Evolutionary conservation across 2,329 filamentous ascomycete species (phyloP), one percentile per base, ranked within the genome.

Genomic region (Colletotrichum truncatum): DNA sequence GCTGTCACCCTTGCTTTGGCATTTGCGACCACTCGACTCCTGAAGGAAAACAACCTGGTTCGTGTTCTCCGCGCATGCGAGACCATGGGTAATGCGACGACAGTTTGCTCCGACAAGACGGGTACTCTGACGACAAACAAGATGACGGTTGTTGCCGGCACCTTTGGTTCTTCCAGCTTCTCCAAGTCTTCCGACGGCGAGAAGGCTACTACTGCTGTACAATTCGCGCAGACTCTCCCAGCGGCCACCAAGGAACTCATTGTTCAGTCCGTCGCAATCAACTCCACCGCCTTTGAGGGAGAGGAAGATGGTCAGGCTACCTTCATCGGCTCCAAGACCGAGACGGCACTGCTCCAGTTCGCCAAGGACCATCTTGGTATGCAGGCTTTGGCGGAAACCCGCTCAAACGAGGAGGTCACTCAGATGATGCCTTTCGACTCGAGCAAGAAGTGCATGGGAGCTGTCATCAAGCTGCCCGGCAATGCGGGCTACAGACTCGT

Each of bases 21-120:
- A 18, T 91, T 91, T 72, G 89, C 89, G 9, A 91, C 89, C 0
- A 91, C 87, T 32, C 84, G 88, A 49, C 90, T 92, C 85, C 78
- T 91, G 32, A 89, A 89, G 71, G 89, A 91, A 74, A 91, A 91
- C 78, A 91, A 91, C 68, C 77, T 91, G 43, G 89, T 91, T 14
- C 87, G 89, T 65, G 82, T 90, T 46, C 82, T 92, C 14, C 85
- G 88, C 61, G 89, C 89, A 65, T 91, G 89, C 74, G 89, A 92
- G 73, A 91, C 89, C 6, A 91, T 92, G 89, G 89, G 89, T 3
- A 91, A 91, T 70, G 88, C 87, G 3, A 90, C 88, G 1, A 91
- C 91, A 0, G 89, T 94, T 51, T 95, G 92, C 78, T 94, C 91
- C 2, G 92, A 93, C 74, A 91, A 91, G 75, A 91, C 89, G 4